Evolutionary conservation across 768 basidiomycete species (phyloP).

Genomic region (Boletus rufocinnamomeus): DNA sequence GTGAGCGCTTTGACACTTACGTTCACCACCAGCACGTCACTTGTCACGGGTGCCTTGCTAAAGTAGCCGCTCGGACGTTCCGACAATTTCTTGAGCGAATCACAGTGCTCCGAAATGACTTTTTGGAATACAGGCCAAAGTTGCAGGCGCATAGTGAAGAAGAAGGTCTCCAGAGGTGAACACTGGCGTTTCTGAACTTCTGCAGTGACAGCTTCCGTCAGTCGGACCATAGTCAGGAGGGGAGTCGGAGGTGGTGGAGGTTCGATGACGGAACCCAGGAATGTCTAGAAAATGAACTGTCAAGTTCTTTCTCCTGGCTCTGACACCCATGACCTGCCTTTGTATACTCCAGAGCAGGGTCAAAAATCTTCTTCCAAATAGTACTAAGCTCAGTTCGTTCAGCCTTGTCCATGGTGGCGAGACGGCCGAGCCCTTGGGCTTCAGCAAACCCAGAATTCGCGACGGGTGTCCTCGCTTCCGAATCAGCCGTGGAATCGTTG

Average conservation of each 20-base stretch:
- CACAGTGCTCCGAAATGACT: slow-evolving; percentile 80
- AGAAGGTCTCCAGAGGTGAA: slow-evolving; percentile 76
- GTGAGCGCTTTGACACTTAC: slow-evolving; percentile 40
- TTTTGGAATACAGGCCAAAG: slow-evolving; percentile 97
- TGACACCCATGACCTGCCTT: slow-evolving; percentile 49
- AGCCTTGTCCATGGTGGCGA: slow-evolving; percentile 49
- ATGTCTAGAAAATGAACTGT: slow-evolving; percentile 47
- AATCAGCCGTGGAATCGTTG: slow-evolving; percentile 45
- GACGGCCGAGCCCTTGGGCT: slow-evolving; percentile 25
- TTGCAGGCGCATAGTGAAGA: slow-evolving; percentile 77
- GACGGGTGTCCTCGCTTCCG: slow-evolving; percentile 48
- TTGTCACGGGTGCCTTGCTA: slow-evolving; percentile 60
- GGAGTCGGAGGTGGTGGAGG: slow-evolving; percentile 74
- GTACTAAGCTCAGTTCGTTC: slow-evolving; percentile 59
- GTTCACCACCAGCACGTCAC: slow-evolving; percentile 63
- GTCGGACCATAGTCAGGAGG: slow-evolving; percentile 86
- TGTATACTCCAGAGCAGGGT: slow-evolving; percentile 86
- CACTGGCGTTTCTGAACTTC: slow-evolving; percentile 80
- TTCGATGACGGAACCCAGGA: slow-evolving; percentile 67
- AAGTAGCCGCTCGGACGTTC: slow-evolving; percentile 71
- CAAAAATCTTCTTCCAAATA: slow-evolving; percentile 92
- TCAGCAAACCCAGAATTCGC: slow-evolving; percentile 33
- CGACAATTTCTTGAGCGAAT: slow-evolving; percentile 78
- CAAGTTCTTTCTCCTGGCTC: not conserved
- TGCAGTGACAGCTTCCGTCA: slow-evolving; percentile 77